A percentile compares a stretch with the other conserved stretches of the same genome.
Conservation (phyloP, 1,284 basidiomycete genomes). For the Leccinum colubrinum region DNA sequence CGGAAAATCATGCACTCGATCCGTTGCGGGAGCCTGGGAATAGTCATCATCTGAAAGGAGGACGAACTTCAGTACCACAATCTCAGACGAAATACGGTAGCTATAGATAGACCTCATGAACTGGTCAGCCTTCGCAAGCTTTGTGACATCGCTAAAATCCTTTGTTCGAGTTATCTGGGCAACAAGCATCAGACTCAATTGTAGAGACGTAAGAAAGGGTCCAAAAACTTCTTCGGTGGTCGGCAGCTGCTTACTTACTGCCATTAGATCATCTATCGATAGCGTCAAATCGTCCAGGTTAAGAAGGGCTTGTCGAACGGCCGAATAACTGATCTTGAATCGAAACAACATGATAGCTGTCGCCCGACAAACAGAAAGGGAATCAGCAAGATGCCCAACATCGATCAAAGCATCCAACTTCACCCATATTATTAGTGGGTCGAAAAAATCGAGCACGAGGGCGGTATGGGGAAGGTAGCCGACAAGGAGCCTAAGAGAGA, state of each 20-base stretch:
- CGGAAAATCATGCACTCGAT: slow-evolving; percentile 84
- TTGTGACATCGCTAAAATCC: slow-evolving; percentile 64
- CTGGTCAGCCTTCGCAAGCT: slow-evolving; percentile 81
- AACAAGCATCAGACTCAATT: background rate
- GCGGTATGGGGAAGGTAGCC: too few relatives aligned
- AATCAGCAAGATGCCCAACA: slow-evolving; percentile 9
- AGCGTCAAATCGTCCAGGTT: slow-evolving; percentile 67
- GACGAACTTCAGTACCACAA: slow-evolving; percentile 3
- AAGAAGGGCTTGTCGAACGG: slow-evolving; percentile 68
- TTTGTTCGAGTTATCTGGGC: slow-evolving; percentile 59
- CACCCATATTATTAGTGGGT: slow-evolving; percentile 54
- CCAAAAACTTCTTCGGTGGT: slow-evolving; percentile 69
- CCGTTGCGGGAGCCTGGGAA: slow-evolving; percentile 74
- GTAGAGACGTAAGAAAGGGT: background rate
- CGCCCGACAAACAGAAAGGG: background rate
- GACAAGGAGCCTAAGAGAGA: too few relatives aligned
- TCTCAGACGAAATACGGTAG: background rate
- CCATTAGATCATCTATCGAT: slow-evolving; percentile 69
- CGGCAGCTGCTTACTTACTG: slow-evolving; percentile 72
- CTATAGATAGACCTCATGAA: slow-evolving; percentile 59
- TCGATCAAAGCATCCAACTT: slow-evolving; percentile 16
- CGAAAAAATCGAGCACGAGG: too few relatives aligned
- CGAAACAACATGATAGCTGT: slow-evolving; percentile 79
- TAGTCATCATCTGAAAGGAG: slow-evolving; percentile 62
- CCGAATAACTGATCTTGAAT: slow-evolving; percentile 62